Evolutionary conservation across 441 rosid genomes (phyloP), one percentile per base, ranked within the genome.

Genomic region (Brassica balearica): DNA sequence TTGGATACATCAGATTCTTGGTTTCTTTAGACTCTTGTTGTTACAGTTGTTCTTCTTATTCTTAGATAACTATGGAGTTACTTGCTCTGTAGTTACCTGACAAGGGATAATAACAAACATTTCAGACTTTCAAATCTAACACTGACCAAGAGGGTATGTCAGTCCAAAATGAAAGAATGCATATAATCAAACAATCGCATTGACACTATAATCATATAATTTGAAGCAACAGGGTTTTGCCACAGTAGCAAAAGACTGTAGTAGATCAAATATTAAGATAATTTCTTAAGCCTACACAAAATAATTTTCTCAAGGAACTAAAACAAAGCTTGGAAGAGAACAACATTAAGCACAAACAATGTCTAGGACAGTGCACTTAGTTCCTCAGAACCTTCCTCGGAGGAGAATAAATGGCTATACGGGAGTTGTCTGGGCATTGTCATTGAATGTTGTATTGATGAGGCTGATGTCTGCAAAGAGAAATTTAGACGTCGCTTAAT

Each of bases 21-120:
- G n/a, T n/a, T n/a, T n/a, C n/a, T n/a, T 10, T 41, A 41, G 48
- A 9, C 12, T 41, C 48, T 46, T 68, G 29, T 72, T 25, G 6
- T 67, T 53, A 59, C 65, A 34, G 10, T 56, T 68, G 5, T n/a
- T n/a, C n/a, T 74, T 79, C 71, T 74, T 79, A 29, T 8, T 38
- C 46, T 70, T 61, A 70, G 72, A 32, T 8, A 58, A 12, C 12
- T 71, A 65, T 34, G 66, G n/a, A 75, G 60, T 58, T 38, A 38
- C 46, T 38, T 38, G 11, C 46, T 32, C 70, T 48, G 43, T 12
- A 80, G 66, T 58, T 73, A 82, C 85, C 91, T 92, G 88, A 73
- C 82, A 75, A 81, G 73, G 86, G 67, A 25, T 59, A 55, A 81
- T 67, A 17, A 48, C 6, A 51, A 41, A 17, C 22, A 62, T 7